Percentiles rank a stretch among this genome's conserved stretches.
phyloP scores from a whole-genome alignment of 2,329 filamentous ascomycete species.

The Calonectria pseudoreteaudii region DNA sequence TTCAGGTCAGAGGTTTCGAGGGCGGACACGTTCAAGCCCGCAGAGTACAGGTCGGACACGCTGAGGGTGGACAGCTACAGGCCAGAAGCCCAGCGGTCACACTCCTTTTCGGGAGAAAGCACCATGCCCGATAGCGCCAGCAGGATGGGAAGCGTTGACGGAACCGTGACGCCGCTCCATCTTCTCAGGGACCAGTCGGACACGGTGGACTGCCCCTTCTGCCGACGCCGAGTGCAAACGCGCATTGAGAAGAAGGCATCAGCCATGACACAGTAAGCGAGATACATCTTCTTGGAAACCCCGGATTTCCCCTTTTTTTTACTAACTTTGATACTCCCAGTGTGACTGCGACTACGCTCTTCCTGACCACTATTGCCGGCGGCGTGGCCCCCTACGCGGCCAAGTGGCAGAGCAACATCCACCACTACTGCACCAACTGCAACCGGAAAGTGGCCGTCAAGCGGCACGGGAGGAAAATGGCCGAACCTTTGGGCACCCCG shows the following conservation, averaged over 20 bases:
- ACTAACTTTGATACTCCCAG: slow-evolving; percentile 21
- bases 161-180: slow-evolving; percentile 36
- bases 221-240: slow-evolving; percentile 32
- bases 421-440: slow-evolving; percentile 39
- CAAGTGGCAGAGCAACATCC: slow-evolving; percentile 33
- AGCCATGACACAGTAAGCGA: slow-evolving; percentile 37
- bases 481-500: slow-evolving; percentile 35
- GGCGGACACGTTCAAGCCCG: background rate
- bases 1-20: background rate
- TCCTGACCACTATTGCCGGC: slow-evolving; percentile 35
- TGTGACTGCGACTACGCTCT: slow-evolving; percentile 31
- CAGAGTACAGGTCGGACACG: background rate
- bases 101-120: background rate
- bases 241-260: slow-evolving; percentile 38
- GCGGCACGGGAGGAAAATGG: slow-evolving; percentile 24
- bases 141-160: background rate
- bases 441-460: slow-evolving; percentile 35
- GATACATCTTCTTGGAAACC: background rate
- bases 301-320: no score
- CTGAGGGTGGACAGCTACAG: background rate
- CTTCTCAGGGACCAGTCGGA: slow-evolving; percentile 38
- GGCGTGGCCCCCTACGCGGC: slow-evolving; percentile 36
- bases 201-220: slow-evolving; percentile 40
- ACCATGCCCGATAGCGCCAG: background rate
- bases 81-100: background rate